Conservation (phyloP, 805 yeast genomes). For the Saturnispora mendoncae region DNA sequence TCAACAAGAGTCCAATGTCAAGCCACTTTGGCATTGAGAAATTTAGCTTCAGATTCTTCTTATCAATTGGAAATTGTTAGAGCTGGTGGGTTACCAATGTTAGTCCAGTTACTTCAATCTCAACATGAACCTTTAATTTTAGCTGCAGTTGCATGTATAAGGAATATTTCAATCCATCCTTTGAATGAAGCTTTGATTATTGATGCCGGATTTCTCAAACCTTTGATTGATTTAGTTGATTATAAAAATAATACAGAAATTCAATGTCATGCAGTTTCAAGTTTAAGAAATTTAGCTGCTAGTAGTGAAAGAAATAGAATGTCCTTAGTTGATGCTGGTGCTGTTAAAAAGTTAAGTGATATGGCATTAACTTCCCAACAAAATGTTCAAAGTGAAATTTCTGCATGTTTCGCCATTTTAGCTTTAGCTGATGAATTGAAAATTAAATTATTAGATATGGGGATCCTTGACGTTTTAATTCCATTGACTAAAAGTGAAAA, state of each 20-base stretch:
- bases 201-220: constrained; percentile 92
- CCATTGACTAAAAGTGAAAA: constrained; percentile 84
- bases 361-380: constrained; percentile 81
- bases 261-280: constrained; percentile 96
- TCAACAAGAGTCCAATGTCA: constrained; percentile 96
- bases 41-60: constrained; percentile 90
- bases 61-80: constrained; percentile 94
- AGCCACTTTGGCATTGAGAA: constrained; percentile 92
- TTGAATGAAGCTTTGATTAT: constrained; percentile 90
- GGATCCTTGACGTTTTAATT: constrained; percentile 77
- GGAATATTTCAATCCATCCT: constrained; percentile 95
- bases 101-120: constrained; percentile 82
- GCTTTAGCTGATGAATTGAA: constrained; percentile 95
- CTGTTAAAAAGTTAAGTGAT: constrained; percentile 86
- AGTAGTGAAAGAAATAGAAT: constrained; percentile 86
- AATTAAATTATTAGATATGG: constrained; percentile 70
- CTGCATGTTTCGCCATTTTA: constrained; percentile 94
- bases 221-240: constrained; percentile 77
- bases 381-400: constrained; percentile 89
- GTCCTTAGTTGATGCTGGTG: constrained; percentile 90
- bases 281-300: constrained; percentile 93
- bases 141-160: constrained; percentile 96
- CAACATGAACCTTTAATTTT: constrained; percentile 85
- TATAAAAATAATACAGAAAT: constrained; percentile 89
- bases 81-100: constrained; percentile 90